Percentiles rank a stretch among this genome's conserved stretches.
Conservation (phyloP, 768 basidiomycete species). For the Auricularia sp. region DNA sequence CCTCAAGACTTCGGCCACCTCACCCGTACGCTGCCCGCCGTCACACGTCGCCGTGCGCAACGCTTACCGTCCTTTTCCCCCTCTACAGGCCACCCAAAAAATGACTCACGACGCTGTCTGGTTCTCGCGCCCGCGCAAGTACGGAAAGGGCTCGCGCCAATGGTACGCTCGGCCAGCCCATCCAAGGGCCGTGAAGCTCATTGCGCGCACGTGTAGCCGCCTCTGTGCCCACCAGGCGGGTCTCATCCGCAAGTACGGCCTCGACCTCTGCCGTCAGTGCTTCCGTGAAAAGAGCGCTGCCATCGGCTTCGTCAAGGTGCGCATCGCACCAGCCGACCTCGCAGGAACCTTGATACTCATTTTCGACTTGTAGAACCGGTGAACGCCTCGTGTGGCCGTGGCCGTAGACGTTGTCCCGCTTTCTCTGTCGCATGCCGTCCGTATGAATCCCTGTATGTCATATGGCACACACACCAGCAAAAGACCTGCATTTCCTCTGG, state of each 20-base stretch:
- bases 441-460: neutral
- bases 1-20: neutral
- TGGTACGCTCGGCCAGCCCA: slow-evolving; percentile 47
- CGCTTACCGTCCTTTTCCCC: neutral
- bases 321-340: slow-evolving; percentile 9
- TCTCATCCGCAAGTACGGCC: slow-evolving; percentile 94
- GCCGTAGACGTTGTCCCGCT: neutral
- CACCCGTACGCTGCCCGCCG: neutral
- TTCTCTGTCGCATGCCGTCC: neutral
- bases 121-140: slow-evolving; percentile 94
- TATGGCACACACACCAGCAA: neutral
- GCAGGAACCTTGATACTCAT: too few species aligned
- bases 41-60: neutral
- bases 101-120: slow-evolving; percentile 99
- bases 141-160: slow-evolving; percentile 89
- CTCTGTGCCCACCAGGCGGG: slow-evolving; percentile 95
- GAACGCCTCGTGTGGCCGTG: neutral
- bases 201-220: slow-evolving; percentile 44
- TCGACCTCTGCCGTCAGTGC: slow-evolving; percentile 96
- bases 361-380: neutral
- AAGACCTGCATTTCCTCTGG: neutral
- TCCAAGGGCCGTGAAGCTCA: neutral
- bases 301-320: slow-evolving; percentile 91
- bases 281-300: slow-evolving; percentile 93
- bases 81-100: slow-evolving; percentile 25